Conservation (phyloP, 768 basidiomycete genomes). For the Psilocybe sp. region DNA sequence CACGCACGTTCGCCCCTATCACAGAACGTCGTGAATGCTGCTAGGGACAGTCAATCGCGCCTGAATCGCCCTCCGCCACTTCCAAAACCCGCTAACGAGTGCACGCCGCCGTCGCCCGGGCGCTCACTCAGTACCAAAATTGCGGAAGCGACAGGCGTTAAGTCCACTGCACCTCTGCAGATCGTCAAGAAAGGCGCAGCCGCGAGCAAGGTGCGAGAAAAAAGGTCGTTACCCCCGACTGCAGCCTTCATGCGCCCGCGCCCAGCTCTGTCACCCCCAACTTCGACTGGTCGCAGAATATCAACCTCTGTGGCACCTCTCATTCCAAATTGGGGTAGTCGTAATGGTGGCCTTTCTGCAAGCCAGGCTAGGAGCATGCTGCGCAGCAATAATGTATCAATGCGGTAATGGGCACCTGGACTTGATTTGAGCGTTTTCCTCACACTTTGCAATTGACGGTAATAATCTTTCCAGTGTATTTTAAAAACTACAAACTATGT, state of each 20-base stretch:
- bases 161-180: slow-evolving; percentile 6
- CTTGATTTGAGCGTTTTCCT: not conserved
- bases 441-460: not conserved
- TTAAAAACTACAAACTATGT: not conserved
- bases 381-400: slow-evolving; percentile 19
- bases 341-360: slow-evolving; percentile 8
- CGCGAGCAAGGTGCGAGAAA: not conserved
- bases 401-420: no score
- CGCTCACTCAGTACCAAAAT: slow-evolving; percentile 4
- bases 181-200: slow-evolving; percentile 2
- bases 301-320: slow-evolving; percentile 17
- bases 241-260: slow-evolving; percentile 11
- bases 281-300: slow-evolving; percentile 6
- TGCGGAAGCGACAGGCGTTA: not conserved
- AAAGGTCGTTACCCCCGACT: slow-evolving; percentile 2
- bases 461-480: not conserved
- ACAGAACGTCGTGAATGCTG: slow-evolving; percentile 12
- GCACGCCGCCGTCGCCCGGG: not conserved
- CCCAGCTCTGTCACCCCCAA: not conserved
- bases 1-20: slow-evolving; percentile 17
- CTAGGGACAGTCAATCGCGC: slow-evolving; percentile 1
- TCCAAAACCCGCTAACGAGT: not conserved
- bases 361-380: slow-evolving; percentile 17
- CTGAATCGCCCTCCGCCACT: not conserved
- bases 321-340: slow-evolving; percentile 19